Conservation (phyloP, 2,329 filamentous ascomycete genomes). For the Aspergillus jensenii region DNA sequence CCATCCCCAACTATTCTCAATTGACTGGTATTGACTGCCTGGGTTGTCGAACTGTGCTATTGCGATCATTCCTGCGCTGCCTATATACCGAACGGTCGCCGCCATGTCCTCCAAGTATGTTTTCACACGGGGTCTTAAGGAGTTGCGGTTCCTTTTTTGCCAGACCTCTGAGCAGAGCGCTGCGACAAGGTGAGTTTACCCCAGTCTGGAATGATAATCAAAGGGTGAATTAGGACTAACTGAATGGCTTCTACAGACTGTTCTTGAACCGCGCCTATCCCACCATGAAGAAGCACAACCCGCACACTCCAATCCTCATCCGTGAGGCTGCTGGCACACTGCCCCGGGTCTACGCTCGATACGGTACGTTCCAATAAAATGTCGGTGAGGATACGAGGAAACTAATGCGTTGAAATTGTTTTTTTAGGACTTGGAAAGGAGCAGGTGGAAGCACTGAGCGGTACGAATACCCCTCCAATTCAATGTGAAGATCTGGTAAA, state of each 20-base stretch:
- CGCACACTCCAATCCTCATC: slow-evolving; percentile 87
- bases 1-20: slow-evolving; percentile 4
- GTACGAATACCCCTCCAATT: slow-evolving; percentile 38
- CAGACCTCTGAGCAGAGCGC: slow-evolving; percentile 90
- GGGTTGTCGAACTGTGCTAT: background rate
- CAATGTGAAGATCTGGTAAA: background rate
- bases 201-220: background rate
- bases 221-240: background rate
- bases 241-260: slow-evolving; percentile 54
- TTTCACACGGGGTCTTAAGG: slow-evolving; percentile 84
- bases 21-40: slow-evolving; percentile 8
- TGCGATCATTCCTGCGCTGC: background rate
- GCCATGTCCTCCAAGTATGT: slow-evolving; percentile 90
- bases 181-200: slow-evolving; percentile 68
- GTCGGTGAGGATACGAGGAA: background rate
- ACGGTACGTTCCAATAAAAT: slow-evolving; percentile 59
- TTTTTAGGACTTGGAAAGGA: slow-evolving; percentile 64
- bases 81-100: slow-evolving; percentile 8
- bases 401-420: slow-evolving; percentile 16
- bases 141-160: slow-evolving; percentile 96
- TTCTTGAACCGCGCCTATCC: slow-evolving; percentile 92
- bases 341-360: slow-evolving; percentile 88
- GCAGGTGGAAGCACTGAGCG: slow-evolving; percentile 62
- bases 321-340: slow-evolving; percentile 83
- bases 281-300: slow-evolving; percentile 99